These are phyloP conservation scores for Rutstroemia sp. DNA, from an alignment of 2,329 filamentous ascomycete genomes.

Conservation along the genomic window DNA sequence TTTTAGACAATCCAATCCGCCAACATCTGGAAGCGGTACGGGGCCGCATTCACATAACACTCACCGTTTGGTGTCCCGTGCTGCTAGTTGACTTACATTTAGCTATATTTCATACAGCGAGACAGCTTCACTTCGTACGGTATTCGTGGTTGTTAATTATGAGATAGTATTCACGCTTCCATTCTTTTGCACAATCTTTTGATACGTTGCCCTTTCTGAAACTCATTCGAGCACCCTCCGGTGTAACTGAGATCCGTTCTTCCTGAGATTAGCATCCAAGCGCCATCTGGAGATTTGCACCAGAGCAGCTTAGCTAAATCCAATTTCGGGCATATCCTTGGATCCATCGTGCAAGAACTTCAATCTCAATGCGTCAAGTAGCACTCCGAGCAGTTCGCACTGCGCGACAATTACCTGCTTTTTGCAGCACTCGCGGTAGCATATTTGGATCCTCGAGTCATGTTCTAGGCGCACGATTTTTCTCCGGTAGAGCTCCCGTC, in stretches of 20 bases:
- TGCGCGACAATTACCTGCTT: conserved; percentile 54
- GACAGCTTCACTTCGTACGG: not conserved
- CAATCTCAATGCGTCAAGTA: conserved; percentile 64
- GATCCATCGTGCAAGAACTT: not conserved
- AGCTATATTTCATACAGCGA: no score
- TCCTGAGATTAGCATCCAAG: conserved; percentile 2
- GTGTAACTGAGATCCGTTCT: no score
- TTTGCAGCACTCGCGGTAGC: conserved; percentile 44
- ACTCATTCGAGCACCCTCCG: not conserved
- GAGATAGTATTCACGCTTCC: not conserved
- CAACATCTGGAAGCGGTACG: not conserved
- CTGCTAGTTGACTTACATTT: not conserved
- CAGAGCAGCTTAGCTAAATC: conserved; percentile 8
- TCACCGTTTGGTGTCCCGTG: not conserved
- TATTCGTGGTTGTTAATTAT: not conserved
- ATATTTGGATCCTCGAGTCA: conserved; percentile 34
- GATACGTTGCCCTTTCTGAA: not conserved
- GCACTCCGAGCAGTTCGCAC: conserved; percentile 61
- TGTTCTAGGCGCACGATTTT: conserved; percentile 40
- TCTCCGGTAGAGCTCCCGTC: conserved; percentile 25
- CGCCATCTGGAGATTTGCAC: not conserved
- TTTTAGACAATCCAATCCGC: not conserved
- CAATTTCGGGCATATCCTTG: not conserved
- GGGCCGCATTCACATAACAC: not conserved
- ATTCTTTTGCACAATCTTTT: not conserved